Base-by-base conservation (phyloP, 352 stramenopile genomes). In the Globisporangium ultimum region DNA sequence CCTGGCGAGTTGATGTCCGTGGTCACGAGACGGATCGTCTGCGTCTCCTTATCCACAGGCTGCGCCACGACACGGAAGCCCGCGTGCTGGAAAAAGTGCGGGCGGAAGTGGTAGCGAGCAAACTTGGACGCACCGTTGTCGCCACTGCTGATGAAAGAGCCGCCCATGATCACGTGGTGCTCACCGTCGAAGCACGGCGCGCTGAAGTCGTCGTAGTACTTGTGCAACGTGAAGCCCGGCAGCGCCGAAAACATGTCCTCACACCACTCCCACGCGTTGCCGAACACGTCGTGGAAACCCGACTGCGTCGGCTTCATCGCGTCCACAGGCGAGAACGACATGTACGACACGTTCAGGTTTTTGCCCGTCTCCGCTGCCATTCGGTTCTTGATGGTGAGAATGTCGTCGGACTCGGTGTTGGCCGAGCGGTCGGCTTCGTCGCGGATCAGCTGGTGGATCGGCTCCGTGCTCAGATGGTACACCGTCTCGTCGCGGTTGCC, bases 151-250 rank as follows among this genome's bases (percentile, higher is more conserved):
- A 96, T 96, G 67, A 98, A 98, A 36, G 90, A 98, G 18, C 96
- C 95, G 46, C 96, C 96, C 65, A 98, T 90, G 78, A 99, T 98
- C 61, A 98, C 82, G 40, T 95, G 85, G 76, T 99, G 95, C 61
- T 98, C 94, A 34, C 95, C 95, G 67, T 99, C 96, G 70, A 98
- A 99, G 74, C 95, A 99, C n/a, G 96, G 96, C 48, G 95, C 93
- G 32, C 89, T 98, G 64, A 99, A 99, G 71, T 99, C 96, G 71
- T 98, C 95, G 76, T 99, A 99, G 48, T 98, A 91, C 55, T 70
- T 73, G 64, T 96, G 86, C 46, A 97, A 74, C 32, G 92, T 71
- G 65, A 98, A 98, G 28, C 89, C 89, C 14, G 94, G 87, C 11
- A 99, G 81, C 42, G 95, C 84, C 51, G 89, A 95, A 62, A 99